A percentile compares a stretch with the other conserved stretches of the same genome.
Evolutionary conservation across 306 rosid genomes (phyloP).

Genomic region (Malus fusca): DNA sequence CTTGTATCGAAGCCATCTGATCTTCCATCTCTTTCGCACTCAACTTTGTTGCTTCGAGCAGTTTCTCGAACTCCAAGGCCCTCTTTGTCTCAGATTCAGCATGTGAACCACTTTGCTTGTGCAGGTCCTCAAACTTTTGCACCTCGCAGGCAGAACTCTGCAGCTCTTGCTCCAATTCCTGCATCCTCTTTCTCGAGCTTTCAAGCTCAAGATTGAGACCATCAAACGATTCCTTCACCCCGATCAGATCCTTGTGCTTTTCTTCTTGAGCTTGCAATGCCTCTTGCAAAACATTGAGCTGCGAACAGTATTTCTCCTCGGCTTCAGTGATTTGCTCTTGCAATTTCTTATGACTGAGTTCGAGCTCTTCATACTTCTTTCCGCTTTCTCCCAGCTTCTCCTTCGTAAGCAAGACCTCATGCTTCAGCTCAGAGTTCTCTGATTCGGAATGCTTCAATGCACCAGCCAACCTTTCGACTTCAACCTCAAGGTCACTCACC

Average conservation of each 20-base stretch:
- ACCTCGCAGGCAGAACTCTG: slow-evolving; percentile 49
- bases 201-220: slow-evolving; percentile 53
- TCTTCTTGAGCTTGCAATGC: slow-evolving; percentile 64
- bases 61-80: slow-evolving; percentile 62
- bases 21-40: slow-evolving; percentile 56
- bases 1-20: slow-evolving; percentile 56
- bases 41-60: slow-evolving; percentile 58
- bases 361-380: slow-evolving; percentile 53
- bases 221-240: slow-evolving; percentile 68
- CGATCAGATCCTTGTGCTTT: slow-evolving; percentile 53
- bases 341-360: slow-evolving; percentile 53
- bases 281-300: slow-evolving; percentile 54
- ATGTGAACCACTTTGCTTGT: slow-evolving; percentile 66
- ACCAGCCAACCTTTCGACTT: slow-evolving; percentile 50
- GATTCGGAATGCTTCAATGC: slow-evolving; percentile 62
- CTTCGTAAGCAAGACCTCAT: slow-evolving; percentile 49
- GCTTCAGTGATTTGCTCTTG: slow-evolving; percentile 56
- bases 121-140: slow-evolving; percentile 73
- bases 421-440: slow-evolving; percentile 64
- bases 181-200: slow-evolving; percentile 52
- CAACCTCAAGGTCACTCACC: slow-evolving; percentile 63
- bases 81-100: slow-evolving; percentile 70
- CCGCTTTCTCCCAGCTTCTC: slow-evolving; percentile 59
- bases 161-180: slow-evolving; percentile 60
- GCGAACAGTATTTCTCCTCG: slow-evolving; percentile 53